These are phyloP conservation scores for Arthrobotrys entomopaga DNA, from an alignment of 2,329 filamentous ascomycete genomes.

Conservation along the genomic window DNA sequence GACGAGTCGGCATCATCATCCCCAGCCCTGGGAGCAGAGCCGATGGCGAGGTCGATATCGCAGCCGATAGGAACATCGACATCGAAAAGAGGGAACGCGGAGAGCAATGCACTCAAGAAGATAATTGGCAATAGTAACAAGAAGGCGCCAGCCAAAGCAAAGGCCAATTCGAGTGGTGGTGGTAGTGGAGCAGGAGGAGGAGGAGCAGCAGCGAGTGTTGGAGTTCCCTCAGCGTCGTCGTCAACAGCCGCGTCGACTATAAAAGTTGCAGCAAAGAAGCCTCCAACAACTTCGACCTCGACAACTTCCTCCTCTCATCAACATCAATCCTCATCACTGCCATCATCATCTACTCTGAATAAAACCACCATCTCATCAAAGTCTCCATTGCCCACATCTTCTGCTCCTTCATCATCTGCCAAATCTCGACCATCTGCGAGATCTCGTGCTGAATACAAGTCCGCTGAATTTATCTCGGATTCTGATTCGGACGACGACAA, in stretches of 20 bases:
- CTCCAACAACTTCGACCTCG: conserved; percentile 1
- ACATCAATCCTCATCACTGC: background rate
- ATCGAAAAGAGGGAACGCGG: conserved; percentile 40
- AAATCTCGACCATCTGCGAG: conserved; percentile 10
- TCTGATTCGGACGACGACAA: conserved; percentile 51
- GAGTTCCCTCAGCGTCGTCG: background rate
- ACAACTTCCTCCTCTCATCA: conserved; percentile 17
- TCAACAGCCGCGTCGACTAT: conserved; percentile 6
- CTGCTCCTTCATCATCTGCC: conserved; percentile 26
- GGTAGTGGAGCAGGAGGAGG: background rate
- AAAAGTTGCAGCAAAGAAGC: conserved; percentile 10
- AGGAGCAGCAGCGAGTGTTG: conserved; percentile 7
- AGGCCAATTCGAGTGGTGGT: conserved; percentile 21
- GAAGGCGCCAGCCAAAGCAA: conserved; percentile 37
- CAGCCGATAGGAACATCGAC: conserved; percentile 37
- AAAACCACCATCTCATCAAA: conserved; percentile 25
- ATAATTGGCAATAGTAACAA: conserved; percentile 51
- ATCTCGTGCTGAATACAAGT: conserved; percentile 36
- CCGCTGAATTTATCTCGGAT: conserved; percentile 51
- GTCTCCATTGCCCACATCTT: conserved; percentile 29
- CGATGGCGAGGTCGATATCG: conserved; percentile 56
- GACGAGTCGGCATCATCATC: conserved; percentile 32
- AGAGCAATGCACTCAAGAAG: conserved; percentile 49
- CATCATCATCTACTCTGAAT: conserved; percentile 7
- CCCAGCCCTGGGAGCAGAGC: conserved; percentile 41